Conservation (phyloP, 768 basidiomycete genomes). For the Dacryopinax primogenitus region DNA sequence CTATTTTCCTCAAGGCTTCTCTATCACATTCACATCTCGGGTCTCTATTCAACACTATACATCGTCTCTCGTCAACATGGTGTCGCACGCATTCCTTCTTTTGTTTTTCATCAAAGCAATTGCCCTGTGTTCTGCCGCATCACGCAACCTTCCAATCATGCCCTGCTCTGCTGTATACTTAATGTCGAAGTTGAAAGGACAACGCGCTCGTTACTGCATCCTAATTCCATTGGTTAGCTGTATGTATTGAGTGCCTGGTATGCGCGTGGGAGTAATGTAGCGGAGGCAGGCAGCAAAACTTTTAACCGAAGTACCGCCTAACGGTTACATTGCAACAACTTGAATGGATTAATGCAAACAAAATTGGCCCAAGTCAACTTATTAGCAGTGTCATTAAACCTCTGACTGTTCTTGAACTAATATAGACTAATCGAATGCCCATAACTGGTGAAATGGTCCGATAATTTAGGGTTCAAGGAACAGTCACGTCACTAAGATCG, state of each 20-base stretch:
- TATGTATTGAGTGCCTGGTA: too few species aligned
- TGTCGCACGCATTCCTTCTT: not conserved
- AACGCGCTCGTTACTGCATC: not conserved
- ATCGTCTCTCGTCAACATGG: not conserved
- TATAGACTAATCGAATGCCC: not conserved
- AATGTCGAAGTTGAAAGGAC: not conserved
- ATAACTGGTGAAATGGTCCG: not conserved
- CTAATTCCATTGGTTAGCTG: not conserved
- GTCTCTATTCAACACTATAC: not conserved
- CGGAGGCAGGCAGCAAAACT: too few species aligned
- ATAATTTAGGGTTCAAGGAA: conserved; percentile 5
- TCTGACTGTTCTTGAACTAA: not conserved
- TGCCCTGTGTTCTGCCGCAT: not conserved
- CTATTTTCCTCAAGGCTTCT: not conserved
- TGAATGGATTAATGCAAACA: too few species aligned
- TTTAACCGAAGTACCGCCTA: too few species aligned
- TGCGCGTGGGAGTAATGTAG: too few species aligned
- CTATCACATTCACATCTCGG: not conserved
- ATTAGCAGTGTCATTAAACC: not conserved
- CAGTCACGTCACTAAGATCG: conserved; percentile 4
- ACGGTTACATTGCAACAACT: too few species aligned
- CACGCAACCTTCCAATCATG: not conserved
- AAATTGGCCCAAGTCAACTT: too few species aligned
- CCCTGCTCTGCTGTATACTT: conserved; percentile 1
- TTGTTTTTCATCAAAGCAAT: not conserved